Base-by-base conservation (phyloP, 805 yeast genomes). In the Ogataea corticis region DNA sequence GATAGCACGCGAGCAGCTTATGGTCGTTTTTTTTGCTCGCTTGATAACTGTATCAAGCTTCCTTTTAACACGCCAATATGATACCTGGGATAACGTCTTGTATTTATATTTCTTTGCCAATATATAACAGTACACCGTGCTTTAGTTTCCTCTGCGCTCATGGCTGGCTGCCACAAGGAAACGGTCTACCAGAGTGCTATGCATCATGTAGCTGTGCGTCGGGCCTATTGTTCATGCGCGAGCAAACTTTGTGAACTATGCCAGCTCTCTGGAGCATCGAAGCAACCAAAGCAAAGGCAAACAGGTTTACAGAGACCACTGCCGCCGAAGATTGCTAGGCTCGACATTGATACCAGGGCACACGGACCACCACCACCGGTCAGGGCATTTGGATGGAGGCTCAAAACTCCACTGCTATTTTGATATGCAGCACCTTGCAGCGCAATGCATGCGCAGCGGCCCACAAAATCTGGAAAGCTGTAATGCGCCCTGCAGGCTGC, bases 141-240 rank as follows among this genome's bases (percentile, higher is more conserved):
- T 27, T 27, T 37, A 37, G 33, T 37, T 37, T 37, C 40, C 40
- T 37, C 23, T 27, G 40, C 32, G 25, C 16, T 27, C 27, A 15
- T 23, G 15, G n/a, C 40, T 28, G 29, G 25, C 40, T 25, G 40
- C 40, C 31, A 37, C 28, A 37, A 27, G 29, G 13, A 37, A 37
- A 37, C 40, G 40, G 40, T 17, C 32, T 37, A 27, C 32, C n/a
- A 37, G 29, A 27, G 5, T 18, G 31, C 10, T 25, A 15, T 17
- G 40, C 40, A 27, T 15, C 21, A 15, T 25, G 40, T 32, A 37
- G 31, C 25, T 15, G 23, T n/a, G 39, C 39, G 11, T 28, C 23
- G 11, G 32, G 19, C 11, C 16, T 7, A 13, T 14, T 14, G 25
- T 27, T 28, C 31, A 21, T 21, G 25, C 25, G 25, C 7, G 25